Base-by-base conservation (phyloP, 352 stramenopile genomes). In the Pythium phragmiticola region DNA sequence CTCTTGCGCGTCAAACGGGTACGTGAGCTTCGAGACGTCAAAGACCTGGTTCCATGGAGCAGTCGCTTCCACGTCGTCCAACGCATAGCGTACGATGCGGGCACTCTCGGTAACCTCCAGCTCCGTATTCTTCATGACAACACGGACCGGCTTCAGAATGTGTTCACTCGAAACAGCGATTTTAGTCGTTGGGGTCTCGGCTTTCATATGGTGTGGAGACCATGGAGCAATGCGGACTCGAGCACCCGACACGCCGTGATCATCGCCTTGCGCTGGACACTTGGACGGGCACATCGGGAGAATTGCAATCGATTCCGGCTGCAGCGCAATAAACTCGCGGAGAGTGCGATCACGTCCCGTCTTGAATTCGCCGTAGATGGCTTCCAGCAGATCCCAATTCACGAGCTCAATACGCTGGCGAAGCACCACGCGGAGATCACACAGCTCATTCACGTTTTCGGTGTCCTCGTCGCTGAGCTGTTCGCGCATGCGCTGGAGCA, bases 1-100 rank as follows among this genome's bases (percentile, higher is more conserved):
- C 30, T 62, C 13, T 13, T 6, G 47, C 30, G 42, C 30, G n/a
- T 61, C 42, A 45, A 61, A 61, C 55, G 55, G 55, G 50, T 61
- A 53, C 28, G n/a, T 13, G n/a, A 62, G 43, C 4, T 16, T 54
- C 3, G 42, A 46, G 1, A 62, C 3, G 19, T 62, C 26, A 26
- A 36, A 62, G 8, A 53, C n/a, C 4, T 19, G 17, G 7, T 23
- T 28, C 56, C 56, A 62, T 13, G 56, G 56, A 30, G 16, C n/a
- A 4, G 7, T 55, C 9, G 43, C 23, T 55, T 53, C 45, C 5
- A 62, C 45, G 0, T 19, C 16, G 33, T 50, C 42, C 42, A 54
- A n/a, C 26, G 51, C 56, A 26, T 43, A 19, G 12, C 45, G 30
- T 4, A 62, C 30, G 8, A 45, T 19, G n/a, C 42, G 28, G 13